Evolutionary conservation across 768 basidiomycete genomes (phyloP), one percentile per base, ranked within the genome.

Genomic region (Mycena metata): DNA sequence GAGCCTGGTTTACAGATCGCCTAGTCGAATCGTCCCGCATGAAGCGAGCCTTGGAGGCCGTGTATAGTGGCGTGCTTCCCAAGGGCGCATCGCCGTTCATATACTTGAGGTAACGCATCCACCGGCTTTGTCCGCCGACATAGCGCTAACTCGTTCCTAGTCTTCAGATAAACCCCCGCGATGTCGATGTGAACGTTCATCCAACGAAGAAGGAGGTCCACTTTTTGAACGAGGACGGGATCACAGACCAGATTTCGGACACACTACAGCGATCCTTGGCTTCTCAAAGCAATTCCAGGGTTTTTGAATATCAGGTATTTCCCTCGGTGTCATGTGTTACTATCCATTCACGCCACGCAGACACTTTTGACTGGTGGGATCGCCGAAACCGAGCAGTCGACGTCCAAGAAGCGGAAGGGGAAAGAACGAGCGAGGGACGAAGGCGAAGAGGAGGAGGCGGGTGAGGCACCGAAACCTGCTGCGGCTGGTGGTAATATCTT

Each of bases 151-250:
- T 26, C 51, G 26, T 30, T 12, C 67, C 17, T 45, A 96, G 96
- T 72, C 78, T 99, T 47, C 84, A 90, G 46, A 91, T 98, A 72
- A 91, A 96, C 68, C 95, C 96, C 0, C 86, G 89, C 35, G 90
- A 92, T 26, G 92, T 99, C 19, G 98, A 99, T 73, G 96, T 98
- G 60, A 99, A 99, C 73, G 96, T 99, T 10, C 96, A 98, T 76
- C 98, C 97, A 0, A 99, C 98, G 2, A 99, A 99, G 77, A 92
- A 93, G 50, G 96, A 98, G 77, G 96, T 98, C 1, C 94, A 96
- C 72, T 99, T 99, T 74, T 78, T 98, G 55, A 89, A 98, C 69
- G 96, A 99, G 77, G 97, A 98, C 59, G 83, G 80, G 16, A 94
- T 98, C 74, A 91, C 91, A 8, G 90, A 94, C 70, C 83, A 83